These are phyloP conservation scores for Camelina sativa DNA, from an alignment of 345 rosid genomes.

Conservation along the genomic window DNA sequence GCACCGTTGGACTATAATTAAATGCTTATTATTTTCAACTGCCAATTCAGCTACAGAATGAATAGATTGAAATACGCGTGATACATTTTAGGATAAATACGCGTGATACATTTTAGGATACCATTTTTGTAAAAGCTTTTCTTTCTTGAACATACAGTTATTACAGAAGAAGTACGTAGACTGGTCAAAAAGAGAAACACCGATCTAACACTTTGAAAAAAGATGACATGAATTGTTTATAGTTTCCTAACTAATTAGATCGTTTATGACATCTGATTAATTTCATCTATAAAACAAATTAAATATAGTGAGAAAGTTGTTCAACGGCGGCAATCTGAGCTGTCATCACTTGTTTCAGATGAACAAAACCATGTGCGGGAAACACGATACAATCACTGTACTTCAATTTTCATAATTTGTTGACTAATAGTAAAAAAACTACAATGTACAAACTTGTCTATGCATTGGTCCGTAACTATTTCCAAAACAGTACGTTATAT, in stretches of 20 bases:
- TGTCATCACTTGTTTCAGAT: slow-evolving; percentile 24
- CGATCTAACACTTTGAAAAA: not conserved
- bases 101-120: not conserved
- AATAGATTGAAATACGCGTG: no score
- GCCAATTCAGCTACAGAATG: not conserved
- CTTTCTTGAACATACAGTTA: not conserved
- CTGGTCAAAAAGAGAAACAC: not conserved
- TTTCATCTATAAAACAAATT: not conserved
- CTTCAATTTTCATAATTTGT: no score
- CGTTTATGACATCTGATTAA: not conserved
- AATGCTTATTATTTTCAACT: not conserved
- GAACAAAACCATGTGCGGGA: slow-evolving; percentile 16
- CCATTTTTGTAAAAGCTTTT: not conserved
- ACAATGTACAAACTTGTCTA: no score
- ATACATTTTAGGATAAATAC: not conserved
- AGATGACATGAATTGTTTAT: not conserved
- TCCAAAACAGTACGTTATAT: not conserved
- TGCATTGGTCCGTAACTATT: no score
- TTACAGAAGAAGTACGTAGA: not conserved
- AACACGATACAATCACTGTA: not conserved
- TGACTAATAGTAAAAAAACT: no score
- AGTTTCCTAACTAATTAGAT: not conserved
- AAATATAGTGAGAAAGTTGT: slow-evolving; percentile 3
- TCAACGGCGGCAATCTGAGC: slow-evolving; percentile 15
- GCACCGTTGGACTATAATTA: not conserved